Conservation (phyloP, 306 rosid species). For the Elaeagnus macrophylla region DNA sequence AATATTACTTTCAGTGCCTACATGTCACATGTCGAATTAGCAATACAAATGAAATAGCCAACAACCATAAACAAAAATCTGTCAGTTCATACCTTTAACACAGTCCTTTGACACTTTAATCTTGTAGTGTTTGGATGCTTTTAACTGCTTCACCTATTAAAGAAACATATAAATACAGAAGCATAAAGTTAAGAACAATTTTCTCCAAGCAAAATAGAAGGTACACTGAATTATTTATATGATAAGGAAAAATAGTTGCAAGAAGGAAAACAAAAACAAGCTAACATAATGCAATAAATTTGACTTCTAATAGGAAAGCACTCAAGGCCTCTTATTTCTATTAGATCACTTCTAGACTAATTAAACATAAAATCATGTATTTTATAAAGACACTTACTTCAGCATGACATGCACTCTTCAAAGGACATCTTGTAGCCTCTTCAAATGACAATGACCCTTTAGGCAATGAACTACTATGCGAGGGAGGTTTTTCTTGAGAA, state of each 20-base stretch:
- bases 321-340: neutral
- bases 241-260: neutral
- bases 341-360: neutral
- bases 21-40: conserved; percentile 39
- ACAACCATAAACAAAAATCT: conserved; percentile 20
- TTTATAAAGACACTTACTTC: conserved; percentile 39
- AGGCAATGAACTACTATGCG: conserved; percentile 20
- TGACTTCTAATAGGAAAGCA: neutral
- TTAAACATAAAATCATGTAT: neutral
- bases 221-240: neutral
- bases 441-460: conserved; percentile 31
- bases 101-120: conserved; percentile 31
- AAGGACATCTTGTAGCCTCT: conserved; percentile 27
- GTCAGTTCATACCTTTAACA: conserved; percentile 41
- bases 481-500: conserved; percentile 9
- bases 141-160: conserved; percentile 37
- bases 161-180: conserved; percentile 18
- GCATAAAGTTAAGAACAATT: neutral
- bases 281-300: too few species aligned
- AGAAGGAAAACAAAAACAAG: too few species aligned
- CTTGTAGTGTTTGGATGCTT: conserved; percentile 19
- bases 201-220: neutral
- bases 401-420: conserved; percentile 25
- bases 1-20: conserved; percentile 33
- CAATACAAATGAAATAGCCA: conserved; percentile 37